phyloP scores from a whole-genome alignment of 2,329 filamentous ascomycete species.

The Penicillium sp. region DNA sequence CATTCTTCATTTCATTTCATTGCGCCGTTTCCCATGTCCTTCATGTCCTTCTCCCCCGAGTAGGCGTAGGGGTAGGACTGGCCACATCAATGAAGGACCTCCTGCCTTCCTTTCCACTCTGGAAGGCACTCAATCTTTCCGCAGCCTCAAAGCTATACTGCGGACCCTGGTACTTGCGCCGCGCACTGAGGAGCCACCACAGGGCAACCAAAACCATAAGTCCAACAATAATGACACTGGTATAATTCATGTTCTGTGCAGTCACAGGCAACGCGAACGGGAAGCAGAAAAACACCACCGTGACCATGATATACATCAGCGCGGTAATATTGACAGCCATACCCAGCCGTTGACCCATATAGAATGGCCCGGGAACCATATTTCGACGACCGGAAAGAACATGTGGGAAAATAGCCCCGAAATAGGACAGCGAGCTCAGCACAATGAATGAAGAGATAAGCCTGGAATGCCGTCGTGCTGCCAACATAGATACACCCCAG shows the following conservation, averaged over 20 bases:
- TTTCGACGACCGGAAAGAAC: slow-evolving; percentile 44
- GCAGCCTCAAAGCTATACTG: slow-evolving; percentile 49
- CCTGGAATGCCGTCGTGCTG: slow-evolving; percentile 61
- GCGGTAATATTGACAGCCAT: slow-evolving; percentile 51
- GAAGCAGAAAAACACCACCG: slow-evolving; percentile 61
- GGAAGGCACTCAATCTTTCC: slow-evolving; percentile 48
- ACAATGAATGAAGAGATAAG: slow-evolving; percentile 60
- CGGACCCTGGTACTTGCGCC: slow-evolving; percentile 32
- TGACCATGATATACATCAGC: slow-evolving; percentile 55
- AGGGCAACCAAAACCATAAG: slow-evolving; percentile 30
- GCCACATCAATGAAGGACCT: slow-evolving; percentile 15
- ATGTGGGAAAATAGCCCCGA: slow-evolving; percentile 59
- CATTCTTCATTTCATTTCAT: neutral
- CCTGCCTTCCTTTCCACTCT: slow-evolving; percentile 14
- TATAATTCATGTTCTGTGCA: slow-evolving; percentile 52
- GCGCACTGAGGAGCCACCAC: slow-evolving; percentile 34
- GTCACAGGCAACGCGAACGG: slow-evolving; percentile 46
- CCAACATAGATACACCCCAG: slow-evolving; percentile 62
- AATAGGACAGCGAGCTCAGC: slow-evolving; percentile 53
- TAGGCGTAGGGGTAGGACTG: neutral
- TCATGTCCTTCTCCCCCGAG: no score
- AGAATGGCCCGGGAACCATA: slow-evolving; percentile 55
- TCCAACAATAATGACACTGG: slow-evolving; percentile 37
- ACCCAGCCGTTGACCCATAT: slow-evolving; percentile 47
- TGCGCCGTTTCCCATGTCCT: slow-evolving; percentile 3